Evolutionary conservation across 2,329 filamentous ascomycete species (phyloP).

Genomic region (Apiospora sp.): DNA sequence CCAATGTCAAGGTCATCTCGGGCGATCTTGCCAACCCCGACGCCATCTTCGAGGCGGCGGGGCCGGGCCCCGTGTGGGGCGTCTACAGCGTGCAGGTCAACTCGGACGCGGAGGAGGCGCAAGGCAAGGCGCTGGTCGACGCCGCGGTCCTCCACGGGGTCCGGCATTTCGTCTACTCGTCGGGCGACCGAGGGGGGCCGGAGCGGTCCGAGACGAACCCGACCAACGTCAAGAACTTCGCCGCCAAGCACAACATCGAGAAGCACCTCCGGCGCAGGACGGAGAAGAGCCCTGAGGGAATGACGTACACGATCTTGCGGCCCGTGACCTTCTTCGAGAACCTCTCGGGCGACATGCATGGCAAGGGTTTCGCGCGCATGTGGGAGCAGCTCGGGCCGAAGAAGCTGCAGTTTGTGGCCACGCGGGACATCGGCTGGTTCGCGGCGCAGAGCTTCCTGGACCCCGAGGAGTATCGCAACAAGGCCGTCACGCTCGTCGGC

Average conservation of each 20-base stretch:
- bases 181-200: slow-evolving; percentile 64
- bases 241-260: slow-evolving; percentile 64
- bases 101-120: slow-evolving; percentile 38
- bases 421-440: slow-evolving; percentile 50
- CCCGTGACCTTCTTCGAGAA: slow-evolving; percentile 67
- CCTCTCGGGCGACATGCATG: slow-evolving; percentile 40
- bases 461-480: slow-evolving; percentile 41
- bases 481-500: slow-evolving; percentile 48
- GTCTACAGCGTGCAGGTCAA: slow-evolving; percentile 28
- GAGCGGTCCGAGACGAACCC: slow-evolving; percentile 54
- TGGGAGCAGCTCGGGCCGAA: slow-evolving; percentile 41
- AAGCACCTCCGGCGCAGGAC: slow-evolving; percentile 55
- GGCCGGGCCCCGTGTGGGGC: slow-evolving; percentile 25
- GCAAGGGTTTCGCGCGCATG: slow-evolving; percentile 42
- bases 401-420: slow-evolving; percentile 48
- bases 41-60: slow-evolving; percentile 22
- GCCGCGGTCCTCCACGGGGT: slow-evolving; percentile 59
- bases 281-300: slow-evolving; percentile 45
- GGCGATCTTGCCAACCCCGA: slow-evolving; percentile 23
- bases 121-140: slow-evolving; percentile 63
- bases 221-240: slow-evolving; percentile 65
- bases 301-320: slow-evolving; percentile 65
- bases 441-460: slow-evolving; percentile 46
- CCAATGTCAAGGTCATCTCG: slow-evolving; percentile 17
- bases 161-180: slow-evolving; percentile 65